Percentiles rank a stretch among this genome's conserved stretches.
Evolutionary conservation across 176 grass and related monocot genomes (phyloP).

Genomic region (Triticum turgidum): DNA sequence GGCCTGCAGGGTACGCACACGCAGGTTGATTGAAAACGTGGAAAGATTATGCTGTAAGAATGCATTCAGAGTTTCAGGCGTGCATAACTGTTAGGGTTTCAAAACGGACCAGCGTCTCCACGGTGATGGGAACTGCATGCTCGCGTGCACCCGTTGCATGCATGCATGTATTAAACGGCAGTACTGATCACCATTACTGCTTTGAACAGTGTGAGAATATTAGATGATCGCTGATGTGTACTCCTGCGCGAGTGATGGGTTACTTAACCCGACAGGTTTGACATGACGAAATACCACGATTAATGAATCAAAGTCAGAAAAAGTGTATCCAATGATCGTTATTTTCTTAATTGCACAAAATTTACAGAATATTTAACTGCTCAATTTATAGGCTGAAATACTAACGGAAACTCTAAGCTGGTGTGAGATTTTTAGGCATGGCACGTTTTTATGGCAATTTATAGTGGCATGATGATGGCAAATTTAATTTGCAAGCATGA

Average conservation of each 20-base stretch:
- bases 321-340: neutral
- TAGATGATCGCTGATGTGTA: neutral
- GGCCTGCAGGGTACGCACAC: neutral
- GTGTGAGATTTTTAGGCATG: too few relatives aligned
- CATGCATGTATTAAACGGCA: neutral
- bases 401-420: too few relatives aligned
- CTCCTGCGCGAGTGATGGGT: neutral
- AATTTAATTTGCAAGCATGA: too few relatives aligned
- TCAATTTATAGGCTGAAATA: neutral
- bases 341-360: neutral
- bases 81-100: neutral
- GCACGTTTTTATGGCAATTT: too few relatives aligned
- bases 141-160: neutral
- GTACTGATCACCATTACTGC: neutral
- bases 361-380: neutral
- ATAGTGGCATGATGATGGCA: fast-evolving
- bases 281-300: neutral
- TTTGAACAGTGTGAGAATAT: neutral
- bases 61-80: neutral
- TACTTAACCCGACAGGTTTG: neutral
- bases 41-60: neutral
- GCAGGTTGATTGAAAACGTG: neutral
- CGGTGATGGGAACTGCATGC: neutral
- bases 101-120: neutral
- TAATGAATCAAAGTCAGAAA: neutral